Evolutionary conservation across 176 grass and related monocot species (phyloP).

Genomic region (Carex cristatella): DNA sequence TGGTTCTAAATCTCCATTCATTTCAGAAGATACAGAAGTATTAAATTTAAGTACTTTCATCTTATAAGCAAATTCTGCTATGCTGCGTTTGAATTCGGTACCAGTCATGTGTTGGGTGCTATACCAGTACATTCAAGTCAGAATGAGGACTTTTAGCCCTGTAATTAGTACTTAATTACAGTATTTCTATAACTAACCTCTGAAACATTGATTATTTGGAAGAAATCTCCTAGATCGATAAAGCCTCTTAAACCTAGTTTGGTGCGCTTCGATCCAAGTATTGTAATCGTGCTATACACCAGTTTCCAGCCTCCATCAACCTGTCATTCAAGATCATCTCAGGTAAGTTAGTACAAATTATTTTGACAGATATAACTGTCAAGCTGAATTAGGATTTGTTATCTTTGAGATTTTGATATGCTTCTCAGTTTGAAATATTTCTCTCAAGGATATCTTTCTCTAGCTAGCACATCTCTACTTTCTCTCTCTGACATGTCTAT

Average conservation of each 20-base stretch:
- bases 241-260: slow-evolving; percentile 68
- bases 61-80: background rate
- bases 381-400: too few species aligned
- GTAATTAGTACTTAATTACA: background rate
- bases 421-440: too few species aligned
- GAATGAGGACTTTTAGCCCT: background rate
- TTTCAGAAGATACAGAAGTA: slow-evolving; percentile 45
- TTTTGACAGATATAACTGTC: background rate
- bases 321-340: slow-evolving; percentile 25
- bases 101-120: background rate
- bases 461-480: too few species aligned
- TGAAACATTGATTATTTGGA: slow-evolving; percentile 75
- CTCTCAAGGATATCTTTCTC: too few species aligned
- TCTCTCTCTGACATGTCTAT: too few species aligned
- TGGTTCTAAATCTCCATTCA: slow-evolving; percentile 85
- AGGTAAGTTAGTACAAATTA: background rate
- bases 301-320: slow-evolving; percentile 87
- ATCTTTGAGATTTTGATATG: too few species aligned
- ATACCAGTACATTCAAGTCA: background rate
- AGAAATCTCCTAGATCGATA: slow-evolving; percentile 72
- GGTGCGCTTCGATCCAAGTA: slow-evolving; percentile 70
- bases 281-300: slow-evolving; percentile 83
- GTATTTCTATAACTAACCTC: slow-evolving; percentile 38
- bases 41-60: slow-evolving; percentile 23
- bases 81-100: background rate